A percentile compares a stretch with the other conserved stretches of the same genome.
These are phyloP conservation scores for Termitomyces sp. DNA, from an alignment of 768 basidiomycete genomes.

Conservation along the genomic window DNA sequence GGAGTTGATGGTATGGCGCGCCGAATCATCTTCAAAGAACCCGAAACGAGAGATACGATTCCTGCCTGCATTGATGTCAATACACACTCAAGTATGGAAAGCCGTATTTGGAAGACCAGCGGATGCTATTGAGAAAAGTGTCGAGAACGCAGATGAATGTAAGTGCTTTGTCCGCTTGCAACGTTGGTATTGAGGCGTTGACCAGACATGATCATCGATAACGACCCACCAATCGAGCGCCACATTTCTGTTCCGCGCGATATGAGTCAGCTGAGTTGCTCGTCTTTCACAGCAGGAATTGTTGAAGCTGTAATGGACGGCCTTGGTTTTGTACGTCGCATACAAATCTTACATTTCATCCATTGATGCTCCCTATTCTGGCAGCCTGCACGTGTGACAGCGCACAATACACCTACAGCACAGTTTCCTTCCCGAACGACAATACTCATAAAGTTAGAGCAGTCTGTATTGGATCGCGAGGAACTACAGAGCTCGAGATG, in stretches of 20 bases:
- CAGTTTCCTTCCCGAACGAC: slow-evolving; percentile 84
- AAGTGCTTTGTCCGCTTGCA: slow-evolving; percentile 22
- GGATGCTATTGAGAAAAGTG: slow-evolving; percentile 93
- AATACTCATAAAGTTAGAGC: slow-evolving; percentile 96
- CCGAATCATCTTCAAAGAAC: slow-evolving; percentile 76
- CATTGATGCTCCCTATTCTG: slow-evolving; percentile 11
- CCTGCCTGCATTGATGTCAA: slow-evolving; percentile 86
- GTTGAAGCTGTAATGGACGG: slow-evolving; percentile 97
- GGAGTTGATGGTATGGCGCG: slow-evolving; percentile 81
- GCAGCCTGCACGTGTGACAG: slow-evolving; percentile 91
- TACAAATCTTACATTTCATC: background rate
- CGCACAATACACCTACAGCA: slow-evolving; percentile 85
- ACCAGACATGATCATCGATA: slow-evolving; percentile 96
- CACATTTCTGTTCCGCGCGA: slow-evolving; percentile 93
- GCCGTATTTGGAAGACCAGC: slow-evolving; percentile 92
- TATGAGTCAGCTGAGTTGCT: slow-evolving; percentile 91
- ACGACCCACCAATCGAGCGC: slow-evolving; percentile 89
- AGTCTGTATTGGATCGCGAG: slow-evolving; percentile 90
- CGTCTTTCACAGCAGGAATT: slow-evolving; percentile 96
- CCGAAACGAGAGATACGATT: slow-evolving; percentile 92
- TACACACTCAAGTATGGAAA: slow-evolving; percentile 95
- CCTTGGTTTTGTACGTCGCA: slow-evolving; percentile 79
- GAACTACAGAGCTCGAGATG: slow-evolving; percentile 62
- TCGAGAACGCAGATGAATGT: slow-evolving; percentile 97
- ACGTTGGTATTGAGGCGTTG: slow-evolving; percentile 10